These are phyloP conservation scores for Beauveria caledonica DNA, from an alignment of 2,329 filamentous ascomycete genomes.

Conservation along the genomic window DNA sequence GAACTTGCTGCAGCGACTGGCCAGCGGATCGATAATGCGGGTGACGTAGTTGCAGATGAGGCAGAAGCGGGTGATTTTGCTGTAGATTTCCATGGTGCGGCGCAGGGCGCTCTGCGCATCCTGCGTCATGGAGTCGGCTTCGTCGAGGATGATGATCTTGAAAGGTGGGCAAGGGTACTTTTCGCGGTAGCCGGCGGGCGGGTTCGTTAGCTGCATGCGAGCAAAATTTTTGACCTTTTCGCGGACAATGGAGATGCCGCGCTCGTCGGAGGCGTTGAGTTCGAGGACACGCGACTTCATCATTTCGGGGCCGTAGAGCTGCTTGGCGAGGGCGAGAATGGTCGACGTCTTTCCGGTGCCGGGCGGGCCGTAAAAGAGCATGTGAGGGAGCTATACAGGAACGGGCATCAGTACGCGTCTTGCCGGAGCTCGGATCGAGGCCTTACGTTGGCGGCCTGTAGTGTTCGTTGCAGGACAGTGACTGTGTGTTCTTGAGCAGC, in stretches of 20 bases:
- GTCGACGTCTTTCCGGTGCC: constrained; percentile 98
- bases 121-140: constrained; percentile 98
- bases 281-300: constrained; percentile 93
- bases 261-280: constrained; percentile 97
- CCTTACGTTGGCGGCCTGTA: constrained; percentile 81
- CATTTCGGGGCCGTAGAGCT: constrained; percentile 92
- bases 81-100: constrained; percentile 97
- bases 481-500: constrained; percentile 97
- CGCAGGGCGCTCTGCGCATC: constrained; percentile 90
- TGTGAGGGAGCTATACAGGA: constrained; percentile 69
- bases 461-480: constrained; percentile 79
- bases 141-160: constrained; percentile 97
- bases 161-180: constrained; percentile 92
- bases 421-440: not conserved
- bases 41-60: constrained; percentile 99
- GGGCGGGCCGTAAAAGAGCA: constrained; percentile 98
- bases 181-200: constrained; percentile 57
- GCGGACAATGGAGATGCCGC: constrained; percentile 91
- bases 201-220: constrained; percentile 83
- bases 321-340: constrained; percentile 91
- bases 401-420: not conserved
- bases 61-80: constrained; percentile 92
- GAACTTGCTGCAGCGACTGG: constrained; percentile 91
- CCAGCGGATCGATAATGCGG: constrained; percentile 91
- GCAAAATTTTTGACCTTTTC: constrained; percentile 99